Percentiles rank a stretch among this genome's conserved stretches.
These are phyloP conservation scores for Nothophytophthora sp. DNA, from an alignment of 352 stramenopile genomes.

Conservation along the genomic window DNA sequence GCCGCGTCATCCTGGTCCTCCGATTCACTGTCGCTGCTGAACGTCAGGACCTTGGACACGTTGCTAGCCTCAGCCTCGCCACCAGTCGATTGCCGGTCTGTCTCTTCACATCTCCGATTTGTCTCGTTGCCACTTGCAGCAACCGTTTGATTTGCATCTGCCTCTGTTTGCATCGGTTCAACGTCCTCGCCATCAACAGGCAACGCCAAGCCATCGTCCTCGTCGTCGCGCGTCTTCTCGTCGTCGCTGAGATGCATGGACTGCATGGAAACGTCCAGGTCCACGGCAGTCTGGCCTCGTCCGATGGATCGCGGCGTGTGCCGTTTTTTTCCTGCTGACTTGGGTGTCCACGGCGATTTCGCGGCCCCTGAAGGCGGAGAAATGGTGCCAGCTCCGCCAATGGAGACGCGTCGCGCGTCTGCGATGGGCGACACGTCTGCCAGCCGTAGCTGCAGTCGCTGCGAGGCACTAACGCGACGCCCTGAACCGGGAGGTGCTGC, in stretches of 20 bases:
- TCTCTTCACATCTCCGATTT: constrained; percentile 6
- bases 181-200: constrained; percentile 9
- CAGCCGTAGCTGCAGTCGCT: constrained; percentile 53
- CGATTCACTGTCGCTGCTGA: constrained; percentile 41
- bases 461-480: constrained; percentile 40
- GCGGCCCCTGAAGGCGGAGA: constrained; percentile 23
- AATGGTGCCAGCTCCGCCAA: constrained; percentile 24
- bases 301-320: constrained; percentile 14
- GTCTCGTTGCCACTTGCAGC: background rate
- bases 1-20: constrained; percentile 23
- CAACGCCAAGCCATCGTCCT: constrained; percentile 25
- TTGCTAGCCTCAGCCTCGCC: constrained; percentile 30
- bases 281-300: constrained; percentile 3
- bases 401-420: constrained; percentile 20
- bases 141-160: background rate
- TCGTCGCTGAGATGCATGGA: constrained; percentile 71
- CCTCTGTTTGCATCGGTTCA: constrained; percentile 2
- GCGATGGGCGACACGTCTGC: constrained; percentile 66
- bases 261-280: constrained; percentile 73
- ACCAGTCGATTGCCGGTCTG: constrained; percentile 11
- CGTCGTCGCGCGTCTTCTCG: constrained; percentile 16
- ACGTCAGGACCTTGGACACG: constrained; percentile 41
- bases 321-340: constrained; percentile 18
- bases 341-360: constrained; percentile 32
- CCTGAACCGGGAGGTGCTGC: constrained; percentile 15